Conservation (phyloP, 2,329 filamentous ascomycete genomes). For the Fusarium miscanthi region DNA sequence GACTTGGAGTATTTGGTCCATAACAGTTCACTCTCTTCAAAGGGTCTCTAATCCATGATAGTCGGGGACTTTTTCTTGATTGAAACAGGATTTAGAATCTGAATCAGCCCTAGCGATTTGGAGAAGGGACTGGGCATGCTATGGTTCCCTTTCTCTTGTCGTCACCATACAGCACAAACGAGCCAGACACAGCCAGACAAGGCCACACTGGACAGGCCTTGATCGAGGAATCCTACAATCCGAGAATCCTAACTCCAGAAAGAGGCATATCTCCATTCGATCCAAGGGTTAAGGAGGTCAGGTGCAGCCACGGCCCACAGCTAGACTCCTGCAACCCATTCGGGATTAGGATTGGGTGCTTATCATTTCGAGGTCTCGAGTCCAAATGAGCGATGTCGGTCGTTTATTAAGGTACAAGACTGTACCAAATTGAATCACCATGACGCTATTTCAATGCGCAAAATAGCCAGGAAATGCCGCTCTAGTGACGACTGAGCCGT, state of each 20-base stretch:
- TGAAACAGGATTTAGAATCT: conserved; percentile 17
- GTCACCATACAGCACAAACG: conserved; percentile 29
- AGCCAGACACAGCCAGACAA: background rate
- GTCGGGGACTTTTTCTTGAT: conserved; percentile 21
- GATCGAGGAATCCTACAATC: conserved; percentile 26
- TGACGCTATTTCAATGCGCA: conserved; percentile 24
- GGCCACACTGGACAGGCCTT: conserved; percentile 14
- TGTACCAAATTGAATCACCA: conserved; percentile 37
- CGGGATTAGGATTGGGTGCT: conserved; percentile 29
- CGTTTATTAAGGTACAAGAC: conserved; percentile 6
- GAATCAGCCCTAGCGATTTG: conserved; percentile 39
- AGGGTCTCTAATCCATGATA: conserved; percentile 22
- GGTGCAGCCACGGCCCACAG: conserved; percentile 44
- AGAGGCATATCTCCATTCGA: conserved; percentile 41
- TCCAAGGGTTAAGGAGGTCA: conserved; percentile 40
- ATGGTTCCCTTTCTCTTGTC: conserved; percentile 16
- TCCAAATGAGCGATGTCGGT: conserved; percentile 32
- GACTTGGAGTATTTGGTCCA: background rate
- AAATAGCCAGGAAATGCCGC: background rate
- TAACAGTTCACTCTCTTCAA: background rate
- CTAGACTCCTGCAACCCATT: conserved; percentile 41
- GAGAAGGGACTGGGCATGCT: conserved; percentile 23
- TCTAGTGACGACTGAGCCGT: background rate
- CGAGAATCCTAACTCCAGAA: conserved; percentile 35
- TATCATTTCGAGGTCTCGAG: conserved; percentile 29